A percentile compares a stretch with the other conserved stretches of the same genome.
Conservation (phyloP, 2,329 filamentous ascomycete species). For the Cryphonectria japonica region DNA sequence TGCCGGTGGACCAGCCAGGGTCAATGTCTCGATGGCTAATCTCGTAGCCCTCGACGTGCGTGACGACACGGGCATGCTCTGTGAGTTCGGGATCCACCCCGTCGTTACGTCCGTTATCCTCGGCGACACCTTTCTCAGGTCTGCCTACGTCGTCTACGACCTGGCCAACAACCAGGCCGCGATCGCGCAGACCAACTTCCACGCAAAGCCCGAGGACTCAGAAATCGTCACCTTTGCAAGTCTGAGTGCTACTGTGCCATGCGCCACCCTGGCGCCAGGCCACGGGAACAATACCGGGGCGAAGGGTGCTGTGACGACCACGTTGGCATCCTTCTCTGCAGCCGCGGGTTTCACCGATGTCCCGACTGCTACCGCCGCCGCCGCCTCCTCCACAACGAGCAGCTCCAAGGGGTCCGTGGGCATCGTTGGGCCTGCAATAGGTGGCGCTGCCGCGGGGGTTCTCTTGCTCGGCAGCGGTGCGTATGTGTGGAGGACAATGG, state of each 20-base stretch:
- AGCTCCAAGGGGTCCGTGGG: background rate
- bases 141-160: conserved; percentile 60
- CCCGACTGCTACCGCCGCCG: background rate
- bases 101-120: conserved; percentile 36
- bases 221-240: conserved; percentile 57
- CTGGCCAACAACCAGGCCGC: conserved; percentile 55
- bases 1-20: conserved; percentile 4
- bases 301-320: conserved; percentile 2
- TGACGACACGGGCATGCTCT: background rate
- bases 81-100: conserved; percentile 1
- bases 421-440: background rate
- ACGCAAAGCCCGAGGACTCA: conserved; percentile 49
- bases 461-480: conserved; percentile 4
- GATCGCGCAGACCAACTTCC: conserved; percentile 58
- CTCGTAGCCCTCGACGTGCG: background rate
- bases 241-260: conserved; percentile 53
- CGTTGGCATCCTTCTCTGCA: background rate
- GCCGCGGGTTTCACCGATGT: background rate
- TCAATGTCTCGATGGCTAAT: conserved; percentile 10
- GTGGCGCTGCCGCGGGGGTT: conserved; percentile 2
- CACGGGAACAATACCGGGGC: background rate
- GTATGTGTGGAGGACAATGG: conserved; percentile 6
- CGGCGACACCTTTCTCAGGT: conserved; percentile 58
- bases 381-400: background rate
- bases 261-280: conserved; percentile 49